Evolutionary conservation across 139 green algal genomes (phyloP), one percentile per base, ranked within the genome.

Genomic region (Marvania coccoides): DNA sequence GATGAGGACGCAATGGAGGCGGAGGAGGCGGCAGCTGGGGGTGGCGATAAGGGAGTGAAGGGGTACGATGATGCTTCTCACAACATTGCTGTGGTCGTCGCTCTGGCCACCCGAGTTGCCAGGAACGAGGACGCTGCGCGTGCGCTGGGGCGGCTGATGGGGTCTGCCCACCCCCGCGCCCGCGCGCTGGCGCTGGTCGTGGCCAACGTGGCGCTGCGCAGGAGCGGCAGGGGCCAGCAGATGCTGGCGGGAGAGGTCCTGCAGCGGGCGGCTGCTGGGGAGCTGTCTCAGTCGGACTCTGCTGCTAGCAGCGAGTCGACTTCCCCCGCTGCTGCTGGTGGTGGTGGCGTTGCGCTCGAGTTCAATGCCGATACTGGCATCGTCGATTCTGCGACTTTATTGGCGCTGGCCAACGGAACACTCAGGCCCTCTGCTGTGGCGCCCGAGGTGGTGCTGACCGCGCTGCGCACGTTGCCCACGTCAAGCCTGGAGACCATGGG

Each of bases 61-160:
- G n/a, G 5, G 6, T 33, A 33, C 3, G 48, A 33, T 0, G 63
- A 71, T 30, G 39, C 38, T 12, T 30, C 38, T 1, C 34, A 71
- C 48, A 71, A 71, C n/a, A 53, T 9, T 3, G 9, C 23, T 4
- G 63, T 64, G 28, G 39, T 71, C 23, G 55, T 42, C 0, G 63
- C 63, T 3, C 40, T 71, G 26, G 63, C 47, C 5, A 13, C 7
- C 29, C 30, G 26, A 12, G 63, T 33, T 8, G 63, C 48, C n/a
- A n/a, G 35, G 29, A 45, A 38, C 31, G 2, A 31, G 5, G 63
- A 23, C 2, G 63, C 63, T 1, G 55, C 38, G 1, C 46, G n/a
- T 1, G 14, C 55, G 12, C 30, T 71, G 2, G 35, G 6, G 14
- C 34, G 34, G 47, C 39, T 51, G 30, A 9, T 71, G 40, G 31